These are phyloP conservation scores for Heteromeles arbutifolia DNA, from an alignment of 306 rosid genomes.

Conservation along the genomic window DNA sequence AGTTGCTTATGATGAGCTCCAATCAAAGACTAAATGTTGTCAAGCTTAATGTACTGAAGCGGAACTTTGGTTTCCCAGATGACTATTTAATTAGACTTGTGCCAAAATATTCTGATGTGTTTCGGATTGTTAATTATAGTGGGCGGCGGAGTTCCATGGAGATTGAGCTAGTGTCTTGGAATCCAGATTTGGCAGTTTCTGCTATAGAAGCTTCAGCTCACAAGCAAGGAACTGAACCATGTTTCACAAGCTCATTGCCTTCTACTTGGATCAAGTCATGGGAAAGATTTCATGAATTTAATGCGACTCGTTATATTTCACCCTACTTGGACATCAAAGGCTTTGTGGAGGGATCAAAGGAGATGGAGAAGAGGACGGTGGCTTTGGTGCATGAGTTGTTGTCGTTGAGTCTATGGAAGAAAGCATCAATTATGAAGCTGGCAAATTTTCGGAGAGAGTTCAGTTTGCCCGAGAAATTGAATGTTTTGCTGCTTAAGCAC, in stretches of 20 bases:
- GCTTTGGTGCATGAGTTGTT: conserved; percentile 77
- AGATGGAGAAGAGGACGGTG: conserved; percentile 76
- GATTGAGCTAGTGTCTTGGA: conserved; percentile 65
- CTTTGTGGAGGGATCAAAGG: conserved; percentile 50
- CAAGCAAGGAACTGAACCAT: conserved; percentile 37
- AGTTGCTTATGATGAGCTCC: conserved; percentile 61
- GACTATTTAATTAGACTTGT: conserved; percentile 63
- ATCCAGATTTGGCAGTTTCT: conserved; percentile 59
- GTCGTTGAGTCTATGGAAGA: conserved; percentile 79
- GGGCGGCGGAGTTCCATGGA: conserved; percentile 68
- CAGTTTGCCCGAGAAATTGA: conserved; percentile 55
- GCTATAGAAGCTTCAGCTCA: conserved; percentile 40
- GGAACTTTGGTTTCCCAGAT: conserved; percentile 70
- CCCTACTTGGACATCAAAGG: conserved; percentile 45
- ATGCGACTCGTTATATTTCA: conserved; percentile 55
- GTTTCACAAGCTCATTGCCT: conserved; percentile 57
- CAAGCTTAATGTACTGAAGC: conserved; percentile 59
- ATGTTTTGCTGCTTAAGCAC: conserved; percentile 65
- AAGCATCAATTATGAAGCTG: conserved; percentile 64
- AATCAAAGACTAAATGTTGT: conserved; percentile 50
- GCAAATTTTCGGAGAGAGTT: conserved; percentile 76
- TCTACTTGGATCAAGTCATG: conserved; percentile 71
- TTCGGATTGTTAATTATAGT: conserved; percentile 51
- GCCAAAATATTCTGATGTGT: conserved; percentile 42
- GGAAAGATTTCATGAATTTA: conserved; percentile 61